A percentile compares a stretch with the other conserved stretches of the same genome.
Evolutionary conservation across 2,329 filamentous ascomycete genomes (phyloP).

Genomic region (Ophiocordyceps australis): DNA sequence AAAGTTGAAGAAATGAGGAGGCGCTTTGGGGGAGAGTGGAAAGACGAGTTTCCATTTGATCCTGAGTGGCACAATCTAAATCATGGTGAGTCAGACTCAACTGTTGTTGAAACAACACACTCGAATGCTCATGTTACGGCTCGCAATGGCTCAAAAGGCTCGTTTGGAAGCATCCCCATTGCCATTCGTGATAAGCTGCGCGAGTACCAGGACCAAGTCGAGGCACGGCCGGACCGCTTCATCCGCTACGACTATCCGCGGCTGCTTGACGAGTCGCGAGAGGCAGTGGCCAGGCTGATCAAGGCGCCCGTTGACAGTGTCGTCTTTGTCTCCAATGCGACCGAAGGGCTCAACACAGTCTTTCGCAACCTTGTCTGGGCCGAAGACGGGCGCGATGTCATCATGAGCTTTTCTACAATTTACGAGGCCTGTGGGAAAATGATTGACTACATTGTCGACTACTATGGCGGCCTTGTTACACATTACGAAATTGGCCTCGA

Average conservation of each 20-base stretch:
- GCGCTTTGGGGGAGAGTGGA: conserved; percentile 29
- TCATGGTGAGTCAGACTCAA: conserved; percentile 54
- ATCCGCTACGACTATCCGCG: conserved; percentile 49
- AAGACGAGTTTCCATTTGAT: conserved; percentile 46
- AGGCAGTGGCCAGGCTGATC: conserved; percentile 48
- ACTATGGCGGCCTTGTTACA: conserved; percentile 24
- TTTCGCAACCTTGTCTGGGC: conserved; percentile 57
- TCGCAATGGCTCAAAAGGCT: conserved; percentile 29
- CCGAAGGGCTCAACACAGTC: conserved; percentile 58
- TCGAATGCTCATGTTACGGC: too few species aligned
- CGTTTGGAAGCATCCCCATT: conserved; percentile 60
- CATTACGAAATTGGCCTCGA: conserved; percentile 36
- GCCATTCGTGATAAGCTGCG: conserved; percentile 40
- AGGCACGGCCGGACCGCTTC: conserved; percentile 57
- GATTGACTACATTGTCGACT: conserved; percentile 54
- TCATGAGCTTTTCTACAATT: conserved; percentile 61
- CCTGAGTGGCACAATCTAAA: conserved; percentile 57
- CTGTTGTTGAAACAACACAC: too few species aligned
- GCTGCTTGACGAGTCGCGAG: conserved; percentile 47
- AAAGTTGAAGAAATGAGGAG: conserved; percentile 11
- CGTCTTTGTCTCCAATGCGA: conserved; percentile 72
- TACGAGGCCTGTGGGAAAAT: conserved; percentile 66
- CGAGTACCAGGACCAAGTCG: conserved; percentile 45
- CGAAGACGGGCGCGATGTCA: conserved; percentile 54
- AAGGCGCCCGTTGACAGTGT: conserved; percentile 46